Evolutionary conservation across 179 eudicot species (phyloP).

Genomic region (Patellifolia procumbens): DNA sequence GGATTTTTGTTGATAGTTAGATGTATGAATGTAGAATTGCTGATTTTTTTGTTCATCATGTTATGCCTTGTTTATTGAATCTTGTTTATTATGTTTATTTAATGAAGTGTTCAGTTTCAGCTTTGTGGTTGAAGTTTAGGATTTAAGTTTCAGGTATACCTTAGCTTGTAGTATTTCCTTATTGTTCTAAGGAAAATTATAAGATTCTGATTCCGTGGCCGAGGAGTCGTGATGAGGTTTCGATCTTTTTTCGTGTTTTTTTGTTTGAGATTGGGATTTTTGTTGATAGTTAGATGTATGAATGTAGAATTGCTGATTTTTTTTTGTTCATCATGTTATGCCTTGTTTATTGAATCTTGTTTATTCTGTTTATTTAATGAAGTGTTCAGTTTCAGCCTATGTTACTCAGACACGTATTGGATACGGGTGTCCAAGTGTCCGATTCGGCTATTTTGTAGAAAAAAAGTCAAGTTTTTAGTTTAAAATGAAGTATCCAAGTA

Average conservation of each 20-base stretch:
- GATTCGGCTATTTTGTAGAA: too few species aligned
- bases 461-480: too few species aligned
- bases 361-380: neutral
- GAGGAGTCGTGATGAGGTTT: constrained; percentile 81
- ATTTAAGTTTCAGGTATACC: neutral
- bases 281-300: neutral
- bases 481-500: too few species aligned
- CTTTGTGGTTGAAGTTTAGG: neutral
- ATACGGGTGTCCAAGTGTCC: too few species aligned
- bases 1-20: neutral
- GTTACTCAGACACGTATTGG: too few species aligned
- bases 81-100: neutral
- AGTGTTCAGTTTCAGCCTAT: too few species aligned
- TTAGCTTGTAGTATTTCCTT: too few species aligned
- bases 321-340: neutral
- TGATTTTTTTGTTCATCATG: neutral
- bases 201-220: constrained; percentile 82
- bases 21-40: neutral
- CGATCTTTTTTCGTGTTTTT: neutral
- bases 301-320: neutral
- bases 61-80: neutral
- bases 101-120: too few species aligned
- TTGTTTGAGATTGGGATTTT: too few species aligned
- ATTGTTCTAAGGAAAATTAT: too few species aligned
- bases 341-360: neutral